These are phyloP conservation scores for Hysterium pulicare DNA, from an alignment of 2,329 filamentous ascomycete species.

Conservation along the genomic window DNA sequence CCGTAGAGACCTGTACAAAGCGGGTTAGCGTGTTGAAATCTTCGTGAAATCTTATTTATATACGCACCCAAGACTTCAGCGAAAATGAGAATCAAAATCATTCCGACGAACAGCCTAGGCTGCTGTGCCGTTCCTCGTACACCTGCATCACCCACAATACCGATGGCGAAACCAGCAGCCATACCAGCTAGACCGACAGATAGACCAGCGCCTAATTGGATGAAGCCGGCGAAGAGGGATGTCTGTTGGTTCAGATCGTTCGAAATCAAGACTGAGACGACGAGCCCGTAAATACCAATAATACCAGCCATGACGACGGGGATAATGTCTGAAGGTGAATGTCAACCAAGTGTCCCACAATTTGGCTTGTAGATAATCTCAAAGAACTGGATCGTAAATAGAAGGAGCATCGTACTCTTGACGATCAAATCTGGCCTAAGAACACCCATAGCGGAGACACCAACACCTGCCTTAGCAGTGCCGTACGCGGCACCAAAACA, in stretches of 20 bases:
- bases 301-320: constrained; percentile 99
- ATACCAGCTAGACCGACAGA: constrained; percentile 77
- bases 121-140: constrained; percentile 82
- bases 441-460: constrained; percentile 98
- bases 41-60: background rate
- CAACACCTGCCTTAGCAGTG: constrained; percentile 98
- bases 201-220: constrained; percentile 52
- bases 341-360: too few relatives aligned
- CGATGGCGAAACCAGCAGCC: constrained; percentile 77
- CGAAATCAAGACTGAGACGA: constrained; percentile 54
- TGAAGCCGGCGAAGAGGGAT: constrained; percentile 51
- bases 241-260: constrained; percentile 48
- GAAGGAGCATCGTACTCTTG: constrained; percentile 76
- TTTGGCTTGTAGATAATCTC: too few relatives aligned
- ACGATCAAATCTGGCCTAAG: constrained; percentile 96
- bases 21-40: constrained; percentile 8
- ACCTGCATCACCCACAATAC: constrained; percentile 71
- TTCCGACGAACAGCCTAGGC: constrained; percentile 86
- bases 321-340: constrained; percentile 74
- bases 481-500: constrained; percentile 96
- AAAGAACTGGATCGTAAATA: constrained; percentile 14
- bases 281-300: constrained; percentile 83
- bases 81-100: constrained; percentile 99
- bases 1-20: constrained; percentile 80
- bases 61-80: constrained; percentile 91